A percentile compares a stretch with the other conserved stretches of the same genome.
Evolutionary conservation across 257 asterid species (phyloP).

Genomic region (Eucommia ulmoides): DNA sequence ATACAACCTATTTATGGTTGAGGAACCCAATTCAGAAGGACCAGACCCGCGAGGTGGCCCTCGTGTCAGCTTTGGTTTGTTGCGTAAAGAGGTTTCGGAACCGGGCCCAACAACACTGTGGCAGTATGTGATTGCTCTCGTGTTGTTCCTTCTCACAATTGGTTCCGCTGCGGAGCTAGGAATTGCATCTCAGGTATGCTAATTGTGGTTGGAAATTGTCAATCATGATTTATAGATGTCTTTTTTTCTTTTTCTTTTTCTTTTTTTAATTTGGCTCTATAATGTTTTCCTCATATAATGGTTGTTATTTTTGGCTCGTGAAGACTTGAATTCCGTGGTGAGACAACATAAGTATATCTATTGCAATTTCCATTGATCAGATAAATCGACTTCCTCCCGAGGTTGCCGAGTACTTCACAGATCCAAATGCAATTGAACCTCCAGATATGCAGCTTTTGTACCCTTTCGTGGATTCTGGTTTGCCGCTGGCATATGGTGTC

Average conservation of each 20-base stretch:
- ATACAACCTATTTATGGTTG: constrained; percentile 89
- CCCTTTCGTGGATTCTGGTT: constrained; percentile 86
- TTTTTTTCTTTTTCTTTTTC: constrained; percentile 1
- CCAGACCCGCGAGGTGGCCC: constrained; percentile 97
- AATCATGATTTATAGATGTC: too few species aligned
- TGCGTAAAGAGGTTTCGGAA: constrained; percentile 87
- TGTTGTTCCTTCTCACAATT: constrained; percentile 71
- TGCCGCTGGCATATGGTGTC: constrained; percentile 90
- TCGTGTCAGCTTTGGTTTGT: constrained; percentile 92
- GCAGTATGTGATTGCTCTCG: constrained; percentile 87
- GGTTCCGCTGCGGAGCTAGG: constrained; percentile 93
- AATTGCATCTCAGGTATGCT: constrained; percentile 92
- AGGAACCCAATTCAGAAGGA: constrained; percentile 90
- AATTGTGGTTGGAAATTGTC: too few species aligned
- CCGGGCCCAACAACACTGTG: constrained; percentile 86
- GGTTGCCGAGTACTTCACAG: constrained; percentile 80
- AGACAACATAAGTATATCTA: constrained; percentile 6
- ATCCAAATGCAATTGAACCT: constrained; percentile 88
- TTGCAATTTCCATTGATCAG: constrained; percentile 37
- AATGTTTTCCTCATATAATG: not conserved
- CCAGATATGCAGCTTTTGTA: constrained; percentile 79
- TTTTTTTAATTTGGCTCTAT: not conserved
- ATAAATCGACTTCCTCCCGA: constrained; percentile 86
- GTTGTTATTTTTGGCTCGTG: not conserved
- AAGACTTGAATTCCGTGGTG: constrained; percentile 2